Base-by-base conservation (phyloP, 1,284 basidiomycete genomes). In the Heterobasidion occidentale region DNA sequence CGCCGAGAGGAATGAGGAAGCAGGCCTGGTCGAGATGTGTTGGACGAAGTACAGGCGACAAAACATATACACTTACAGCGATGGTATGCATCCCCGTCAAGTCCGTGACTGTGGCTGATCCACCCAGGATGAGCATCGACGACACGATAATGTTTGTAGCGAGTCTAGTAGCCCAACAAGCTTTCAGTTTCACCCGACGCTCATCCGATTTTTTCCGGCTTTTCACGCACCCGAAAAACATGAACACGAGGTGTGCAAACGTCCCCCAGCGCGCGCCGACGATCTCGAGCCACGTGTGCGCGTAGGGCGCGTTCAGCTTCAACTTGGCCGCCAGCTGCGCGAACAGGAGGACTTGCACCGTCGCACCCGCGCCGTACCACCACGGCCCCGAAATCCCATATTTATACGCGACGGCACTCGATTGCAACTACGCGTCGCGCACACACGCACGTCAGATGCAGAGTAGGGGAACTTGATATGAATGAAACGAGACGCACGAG, bases 321-420 rank as follows among this genome's bases (percentile, higher is more conserved):
- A 85, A 74, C 65, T 83, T 82, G 36, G 76, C 76, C 2, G 74
- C 72, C 36, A 75, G 69, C 74, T 70, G 62, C 55, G 67, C 62
- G 61, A 81, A 81, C 9, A 82, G 69, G 12, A 83, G 67, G 35
- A 83, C 78, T 60, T 83, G 81, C 6, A 81, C 74, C 0, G 77
- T 79, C 46, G 70, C 74, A 33, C 75, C 75, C 9, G 75, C 70
- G 9, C 72, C 75, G 59, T 77, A 77, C 73, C 76, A 77, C 72
- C 75, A 77, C 0, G 75, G 73, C 4, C 75, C 76, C 1, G 75
- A 80, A 69, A 83, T 80, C 58, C 92, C 92, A 64, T 86, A 92
- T 67, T 87, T 88, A 70, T 94, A 95, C 0, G 84, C 88, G 2
- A 92, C 84, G 2, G 89, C 88, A 62, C 86, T 88, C 52, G 86